Conservation (phyloP, 805 yeast species). For the Metschnikowia lachancei region DNA sequence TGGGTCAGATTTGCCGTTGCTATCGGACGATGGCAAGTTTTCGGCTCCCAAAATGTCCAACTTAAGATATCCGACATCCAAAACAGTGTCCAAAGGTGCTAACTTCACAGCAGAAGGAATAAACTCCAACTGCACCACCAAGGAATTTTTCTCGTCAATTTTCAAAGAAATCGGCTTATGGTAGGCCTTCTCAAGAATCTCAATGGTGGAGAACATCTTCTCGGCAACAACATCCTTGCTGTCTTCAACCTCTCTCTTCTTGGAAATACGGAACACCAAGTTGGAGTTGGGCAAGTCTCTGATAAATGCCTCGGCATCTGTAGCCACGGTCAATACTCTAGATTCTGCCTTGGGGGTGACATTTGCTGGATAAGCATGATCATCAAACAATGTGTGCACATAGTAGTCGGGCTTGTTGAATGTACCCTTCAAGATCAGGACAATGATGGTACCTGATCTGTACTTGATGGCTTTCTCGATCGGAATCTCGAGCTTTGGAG, state of each 20-base stretch:
- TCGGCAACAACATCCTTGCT: constrained; percentile 53
- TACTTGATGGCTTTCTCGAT: constrained; percentile 52
- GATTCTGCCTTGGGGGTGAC: constrained; percentile 49
- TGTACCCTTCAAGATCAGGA: constrained; percentile 51
- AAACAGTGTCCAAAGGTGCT: constrained; percentile 57
- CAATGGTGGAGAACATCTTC: constrained; percentile 47
- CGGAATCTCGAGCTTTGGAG: constrained; percentile 45
- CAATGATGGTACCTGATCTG: constrained; percentile 61
- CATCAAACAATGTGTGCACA: constrained; percentile 65
- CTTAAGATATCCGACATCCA: constrained; percentile 64
- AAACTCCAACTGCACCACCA: constrained; percentile 55
- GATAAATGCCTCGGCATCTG: constrained; percentile 59
- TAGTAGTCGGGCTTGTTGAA: constrained; percentile 48
- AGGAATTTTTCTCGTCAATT: constrained; percentile 36
- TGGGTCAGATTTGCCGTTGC: constrained; percentile 79
- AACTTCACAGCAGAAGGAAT: constrained; percentile 55
- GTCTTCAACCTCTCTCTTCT: constrained; percentile 45
- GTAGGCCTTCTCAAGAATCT: constrained; percentile 51
- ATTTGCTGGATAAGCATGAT: constrained; percentile 56
- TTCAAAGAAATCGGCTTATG: constrained; percentile 45
- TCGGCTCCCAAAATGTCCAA: constrained; percentile 58
- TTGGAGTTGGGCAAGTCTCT: constrained; percentile 68
- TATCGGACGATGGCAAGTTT: constrained; percentile 56
- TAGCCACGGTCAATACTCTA: constrained; percentile 41
- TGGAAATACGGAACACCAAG: constrained; percentile 55